Conservation (phyloP, 176 grass and related monocot species). For the Oryza rufipogon region DNA sequence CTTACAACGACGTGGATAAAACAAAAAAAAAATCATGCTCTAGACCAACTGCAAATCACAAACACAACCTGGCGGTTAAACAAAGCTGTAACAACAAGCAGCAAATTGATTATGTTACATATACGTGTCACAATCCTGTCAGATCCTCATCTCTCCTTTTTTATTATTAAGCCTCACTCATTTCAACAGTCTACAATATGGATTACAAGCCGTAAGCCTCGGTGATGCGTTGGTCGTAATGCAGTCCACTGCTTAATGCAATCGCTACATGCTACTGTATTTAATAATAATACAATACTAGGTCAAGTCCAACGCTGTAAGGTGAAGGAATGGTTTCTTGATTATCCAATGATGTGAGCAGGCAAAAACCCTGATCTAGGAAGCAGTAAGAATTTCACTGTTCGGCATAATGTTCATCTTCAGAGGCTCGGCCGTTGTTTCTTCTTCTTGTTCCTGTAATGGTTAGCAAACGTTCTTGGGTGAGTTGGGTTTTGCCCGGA, state of each 20-base stretch:
- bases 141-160: not conserved
- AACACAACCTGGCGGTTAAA: not conserved
- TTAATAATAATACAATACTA: slow-evolving; percentile 2
- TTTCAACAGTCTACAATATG: not conserved
- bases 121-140: not conserved
- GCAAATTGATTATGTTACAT: not conserved
- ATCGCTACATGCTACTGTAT: slow-evolving; percentile 1
- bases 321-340: not conserved
- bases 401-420: slow-evolving; percentile 30
- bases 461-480: not conserved
- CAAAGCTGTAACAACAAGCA: not conserved
- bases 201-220: not conserved
- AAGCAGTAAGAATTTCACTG: slow-evolving; percentile 48
- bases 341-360: not conserved
- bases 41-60: not conserved
- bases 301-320: not conserved
- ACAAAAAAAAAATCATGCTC: not conserved
- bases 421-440: not conserved
- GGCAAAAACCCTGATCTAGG: slow-evolving; percentile 1
- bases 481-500: not conserved
- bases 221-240: not conserved
- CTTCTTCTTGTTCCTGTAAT: slow-evolving; percentile 50
- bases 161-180: not conserved
- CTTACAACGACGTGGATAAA: not conserved
- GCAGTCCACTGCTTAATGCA: not conserved